Evolutionary conservation across 768 basidiomycete genomes (phyloP).

Genomic region (Gymnopilus dilepis): DNA sequence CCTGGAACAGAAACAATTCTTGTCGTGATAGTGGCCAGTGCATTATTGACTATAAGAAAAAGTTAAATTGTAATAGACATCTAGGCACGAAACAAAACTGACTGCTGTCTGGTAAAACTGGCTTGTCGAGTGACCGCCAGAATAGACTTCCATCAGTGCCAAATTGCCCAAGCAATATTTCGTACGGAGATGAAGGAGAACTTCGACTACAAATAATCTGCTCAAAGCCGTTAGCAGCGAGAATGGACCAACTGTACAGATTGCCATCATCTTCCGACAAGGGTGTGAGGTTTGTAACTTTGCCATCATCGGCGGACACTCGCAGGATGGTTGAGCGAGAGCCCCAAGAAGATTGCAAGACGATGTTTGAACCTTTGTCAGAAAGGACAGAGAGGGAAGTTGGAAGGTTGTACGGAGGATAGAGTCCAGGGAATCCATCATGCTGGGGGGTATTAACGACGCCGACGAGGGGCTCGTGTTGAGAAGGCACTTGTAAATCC

Average conservation of each 20-base stretch:
- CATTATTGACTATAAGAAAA: slow-evolving; percentile 42
- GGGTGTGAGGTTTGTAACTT: slow-evolving; percentile 50
- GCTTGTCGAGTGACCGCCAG: slow-evolving; percentile 51
- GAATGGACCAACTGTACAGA: slow-evolving; percentile 61
- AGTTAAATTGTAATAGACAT: not conserved
- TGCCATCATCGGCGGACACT: slow-evolving; percentile 47
- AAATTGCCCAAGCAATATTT: slow-evolving; percentile 54
- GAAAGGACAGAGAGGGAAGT: slow-evolving; percentile 36
- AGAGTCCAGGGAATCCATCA: slow-evolving; percentile 66
- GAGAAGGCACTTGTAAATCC: slow-evolving; percentile 1
- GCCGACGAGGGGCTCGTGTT: slow-evolving; percentile 42
- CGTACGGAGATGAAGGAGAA: slow-evolving; percentile 48
- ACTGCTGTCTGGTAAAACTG: slow-evolving; percentile 48
- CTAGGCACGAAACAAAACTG: slow-evolving; percentile 18
- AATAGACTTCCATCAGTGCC: slow-evolving; percentile 23
- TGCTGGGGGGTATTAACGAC: slow-evolving; percentile 40
- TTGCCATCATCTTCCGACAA: slow-evolving; percentile 27
- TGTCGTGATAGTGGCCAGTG: slow-evolving; percentile 45
- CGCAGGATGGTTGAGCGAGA: slow-evolving; percentile 56
- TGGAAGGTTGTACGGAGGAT: slow-evolving; percentile 53
- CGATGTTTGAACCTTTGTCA: slow-evolving; percentile 32
- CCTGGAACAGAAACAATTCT: slow-evolving; percentile 56
- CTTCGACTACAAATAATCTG: slow-evolving; percentile 57
- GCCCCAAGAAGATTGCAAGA: slow-evolving; percentile 58
- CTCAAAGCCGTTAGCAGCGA: slow-evolving; percentile 49